Conservation (phyloP, 2,329 filamentous ascomycete species). For the Trichoderma pleuroti region DNA sequence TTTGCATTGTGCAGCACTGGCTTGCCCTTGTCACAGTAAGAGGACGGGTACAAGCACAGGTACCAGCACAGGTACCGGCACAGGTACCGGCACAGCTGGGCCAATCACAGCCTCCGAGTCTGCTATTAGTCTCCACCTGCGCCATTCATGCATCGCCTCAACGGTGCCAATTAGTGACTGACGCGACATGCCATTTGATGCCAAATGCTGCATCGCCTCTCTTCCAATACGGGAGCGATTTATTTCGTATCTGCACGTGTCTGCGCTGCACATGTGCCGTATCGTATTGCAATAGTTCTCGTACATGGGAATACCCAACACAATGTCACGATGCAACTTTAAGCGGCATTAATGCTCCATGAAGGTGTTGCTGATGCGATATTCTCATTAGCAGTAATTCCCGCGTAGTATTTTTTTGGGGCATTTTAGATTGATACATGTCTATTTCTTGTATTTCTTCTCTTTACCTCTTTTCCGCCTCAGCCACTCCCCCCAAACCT, state of each 20-base stretch:
- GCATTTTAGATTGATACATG: not conserved
- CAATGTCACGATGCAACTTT: not conserved
- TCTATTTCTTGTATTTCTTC: not conserved
- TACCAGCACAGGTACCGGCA: too few species aligned
- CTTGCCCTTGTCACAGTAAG: too few species aligned
- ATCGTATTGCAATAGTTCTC: not conserved
- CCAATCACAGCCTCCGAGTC: not conserved
- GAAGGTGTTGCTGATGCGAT: not conserved
- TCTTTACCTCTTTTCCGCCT: not conserved
- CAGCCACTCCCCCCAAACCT: not conserved
- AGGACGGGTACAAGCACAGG: too few species aligned
- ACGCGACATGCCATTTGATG: not conserved
- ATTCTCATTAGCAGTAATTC: not conserved
- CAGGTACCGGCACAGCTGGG: not conserved
- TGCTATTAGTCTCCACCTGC: not conserved
- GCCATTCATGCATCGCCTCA: slow-evolving; percentile 3
- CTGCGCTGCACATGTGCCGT: not conserved
- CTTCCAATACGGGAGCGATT: not conserved
- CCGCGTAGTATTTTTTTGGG: not conserved
- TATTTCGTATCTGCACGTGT: not conserved
- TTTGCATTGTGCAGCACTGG: not conserved
- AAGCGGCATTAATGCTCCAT: not conserved
- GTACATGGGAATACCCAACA: not conserved
- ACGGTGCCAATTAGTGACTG: not conserved
- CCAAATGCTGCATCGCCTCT: not conserved